phyloP scores from a whole-genome alignment of 208 protist species.

The Wallacemonas sp. region DNA sequence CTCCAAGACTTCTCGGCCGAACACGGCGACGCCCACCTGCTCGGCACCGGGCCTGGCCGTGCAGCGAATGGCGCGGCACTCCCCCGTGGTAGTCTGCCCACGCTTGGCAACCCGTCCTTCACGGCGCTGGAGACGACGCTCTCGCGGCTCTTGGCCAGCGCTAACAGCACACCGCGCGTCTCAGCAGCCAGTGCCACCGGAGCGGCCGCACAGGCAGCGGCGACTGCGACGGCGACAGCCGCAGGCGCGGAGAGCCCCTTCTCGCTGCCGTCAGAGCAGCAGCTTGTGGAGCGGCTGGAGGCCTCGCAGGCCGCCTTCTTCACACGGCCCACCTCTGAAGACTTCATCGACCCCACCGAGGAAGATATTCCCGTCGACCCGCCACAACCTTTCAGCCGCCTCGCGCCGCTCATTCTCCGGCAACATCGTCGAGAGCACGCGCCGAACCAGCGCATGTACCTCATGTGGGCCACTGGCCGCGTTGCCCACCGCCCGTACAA shows the following conservation, averaged over 20 bases:
- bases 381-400: conserved; percentile 51
- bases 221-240: neutral
- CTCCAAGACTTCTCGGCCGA: neutral
- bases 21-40: neutral
- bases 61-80: neutral
- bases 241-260: neutral
- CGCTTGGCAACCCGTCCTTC: neutral
- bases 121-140: neutral
- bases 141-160: conserved; percentile 8
- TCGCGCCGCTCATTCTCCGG: conserved; percentile 60
- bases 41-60: neutral
- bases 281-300: conserved; percentile 30
- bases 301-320: conserved; percentile 42
- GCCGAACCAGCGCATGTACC: conserved; percentile 63
- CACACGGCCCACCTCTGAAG: conserved; percentile 63
- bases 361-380: conserved; percentile 67
- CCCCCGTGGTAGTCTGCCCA: neutral
- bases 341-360: conserved; percentile 64
- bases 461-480: conserved; percentile 70
- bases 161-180: neutral
- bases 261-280: conserved; percentile 15
- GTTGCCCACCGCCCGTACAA: conserved; percentile 18
- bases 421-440: conserved; percentile 66
- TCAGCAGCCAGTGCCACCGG: neutral
- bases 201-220: neutral